phyloP scores from a whole-genome alignment of 2,329 filamentous ascomycete species.

The Amauroascus niger region DNA sequence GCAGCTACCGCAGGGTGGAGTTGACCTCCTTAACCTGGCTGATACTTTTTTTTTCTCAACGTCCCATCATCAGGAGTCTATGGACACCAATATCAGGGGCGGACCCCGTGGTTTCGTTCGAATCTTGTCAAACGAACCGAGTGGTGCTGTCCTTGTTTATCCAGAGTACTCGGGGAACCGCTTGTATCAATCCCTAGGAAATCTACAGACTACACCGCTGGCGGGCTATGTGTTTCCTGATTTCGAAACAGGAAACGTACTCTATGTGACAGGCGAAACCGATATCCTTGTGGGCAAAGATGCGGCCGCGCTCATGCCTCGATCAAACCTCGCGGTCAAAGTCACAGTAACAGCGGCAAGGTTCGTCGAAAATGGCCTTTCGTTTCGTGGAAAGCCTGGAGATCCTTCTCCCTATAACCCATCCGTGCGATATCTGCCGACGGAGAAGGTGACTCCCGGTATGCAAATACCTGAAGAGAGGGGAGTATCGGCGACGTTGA shows the following conservation, averaged over 20 bases:
- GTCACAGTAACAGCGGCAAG: conserved; percentile 53
- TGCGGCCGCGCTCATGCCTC: conserved; percentile 54
- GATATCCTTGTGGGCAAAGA: conserved; percentile 56
- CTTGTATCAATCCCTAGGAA: conserved; percentile 74
- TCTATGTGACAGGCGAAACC: conserved; percentile 63
- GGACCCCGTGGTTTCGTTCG: conserved; percentile 65
- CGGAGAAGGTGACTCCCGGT: conserved; percentile 41
- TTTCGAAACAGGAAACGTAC: conserved; percentile 59
- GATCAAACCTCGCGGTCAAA: conserved; percentile 62
- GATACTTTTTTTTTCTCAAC: conserved; percentile 74
- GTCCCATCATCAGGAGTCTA: conserved; percentile 50
- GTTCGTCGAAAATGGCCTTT: conserved; percentile 55
- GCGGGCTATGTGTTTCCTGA: conserved; percentile 65
- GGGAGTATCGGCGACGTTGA: conserved; percentile 44
- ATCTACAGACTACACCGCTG: conserved; percentile 56
- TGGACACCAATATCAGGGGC: conserved; percentile 79
- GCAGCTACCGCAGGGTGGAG: conserved; percentile 45
- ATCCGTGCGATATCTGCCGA: conserved; percentile 52
- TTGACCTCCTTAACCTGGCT: conserved; percentile 51
- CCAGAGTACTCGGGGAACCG: conserved; percentile 81
- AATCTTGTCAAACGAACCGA: conserved; percentile 47
- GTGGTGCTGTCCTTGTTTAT: conserved; percentile 52
- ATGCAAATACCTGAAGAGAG: conserved; percentile 18
- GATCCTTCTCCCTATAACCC: conserved; percentile 73
- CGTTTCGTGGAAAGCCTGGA: conserved; percentile 53